Conservation (phyloP, 805 yeast genomes). For the Metschnikowia similis region DNA sequence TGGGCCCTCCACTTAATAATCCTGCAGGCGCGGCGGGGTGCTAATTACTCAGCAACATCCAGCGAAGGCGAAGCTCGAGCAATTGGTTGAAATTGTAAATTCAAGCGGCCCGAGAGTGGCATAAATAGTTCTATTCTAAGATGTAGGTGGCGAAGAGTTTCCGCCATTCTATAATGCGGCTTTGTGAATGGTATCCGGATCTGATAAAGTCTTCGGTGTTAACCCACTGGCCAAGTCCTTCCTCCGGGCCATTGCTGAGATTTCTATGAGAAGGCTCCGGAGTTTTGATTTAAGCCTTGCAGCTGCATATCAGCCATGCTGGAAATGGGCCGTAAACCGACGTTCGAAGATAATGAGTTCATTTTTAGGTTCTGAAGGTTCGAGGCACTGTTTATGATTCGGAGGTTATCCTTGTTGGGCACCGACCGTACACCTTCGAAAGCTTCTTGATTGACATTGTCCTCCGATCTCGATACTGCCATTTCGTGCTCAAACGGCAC, state of each 20-base stretch:
- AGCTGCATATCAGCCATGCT: slow-evolving; percentile 18
- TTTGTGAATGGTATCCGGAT: not conserved
- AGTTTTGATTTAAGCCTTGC: slow-evolving; percentile 1
- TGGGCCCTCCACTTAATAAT: not conserved
- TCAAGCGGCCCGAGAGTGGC: not conserved
- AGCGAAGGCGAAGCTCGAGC: not conserved
- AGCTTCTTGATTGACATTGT: not conserved
- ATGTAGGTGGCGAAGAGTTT: not conserved
- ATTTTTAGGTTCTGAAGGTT: slow-evolving; percentile 23
- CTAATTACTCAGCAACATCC: not conserved
- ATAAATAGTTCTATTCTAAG: not conserved
- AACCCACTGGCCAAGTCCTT: not conserved
- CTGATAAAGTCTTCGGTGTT: not conserved
- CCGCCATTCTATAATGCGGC: not conserved
- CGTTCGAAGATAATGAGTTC: slow-evolving; percentile 2
- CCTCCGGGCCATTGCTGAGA: slow-evolving; percentile 4
- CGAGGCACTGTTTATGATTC: slow-evolving; percentile 31
- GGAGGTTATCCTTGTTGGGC: slow-evolving; percentile 14
- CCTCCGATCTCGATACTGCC: not conserved
- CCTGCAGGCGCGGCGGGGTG: not conserved
- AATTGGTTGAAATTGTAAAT: not conserved
- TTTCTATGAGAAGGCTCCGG: slow-evolving; percentile 8
- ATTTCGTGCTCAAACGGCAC: slow-evolving; percentile 1
- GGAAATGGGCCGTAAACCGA: slow-evolving; percentile 14
- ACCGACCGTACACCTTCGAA: not conserved